Evolutionary conservation across 352 stramenopile species (phyloP), one percentile per base, ranked within the genome.

Genomic region (Phytophthora syringae): DNA sequence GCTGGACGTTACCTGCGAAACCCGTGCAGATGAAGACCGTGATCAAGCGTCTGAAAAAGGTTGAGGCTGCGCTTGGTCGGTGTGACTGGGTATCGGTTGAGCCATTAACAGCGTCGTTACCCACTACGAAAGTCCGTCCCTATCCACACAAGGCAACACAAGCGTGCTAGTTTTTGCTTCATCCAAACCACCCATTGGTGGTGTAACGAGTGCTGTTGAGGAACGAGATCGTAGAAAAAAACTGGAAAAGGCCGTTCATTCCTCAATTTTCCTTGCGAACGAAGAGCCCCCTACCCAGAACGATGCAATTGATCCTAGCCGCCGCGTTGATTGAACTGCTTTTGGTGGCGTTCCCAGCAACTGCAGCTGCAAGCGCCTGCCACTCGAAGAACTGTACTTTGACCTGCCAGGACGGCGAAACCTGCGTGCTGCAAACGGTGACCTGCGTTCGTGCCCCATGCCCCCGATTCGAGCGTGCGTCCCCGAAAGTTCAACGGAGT

Each of bases 21-120:
- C 76, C 79, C 0, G 51, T 86, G 18, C 76, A 84, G 54, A 63
- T 90, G 45, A 85, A 78, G 34, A 67, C 25, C 13, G 59, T 77
- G 52, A 69, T 85, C 52, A 82, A 77, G 52, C 64, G 73, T 22
- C 25, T 85, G 5, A 81, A 73, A 21, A 73, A 59, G 12, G 61
- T 84, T 15, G 60, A 82, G 25, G 16, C 18, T 16, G 60, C 57
- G 1, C 32, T 78, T 32, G 49, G 50, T 44, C 52, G 64, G 22
- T 54, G 44, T 12, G 45, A 76, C 15, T 72, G 67, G 67, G 44
- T 30, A 24, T 54, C 50, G 2, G 32, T 28, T 16, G 44, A 32
- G 2, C 11, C 24, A 15, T 45, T 25, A 27, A 37, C 45, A 49
- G n/a, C 37, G 21, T 67, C 25, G 22, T 25, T 44, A 11, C 40